phyloP scores from a whole-genome alignment of 805 yeast species.

The Hanseniaspora occidentalis region DNA sequence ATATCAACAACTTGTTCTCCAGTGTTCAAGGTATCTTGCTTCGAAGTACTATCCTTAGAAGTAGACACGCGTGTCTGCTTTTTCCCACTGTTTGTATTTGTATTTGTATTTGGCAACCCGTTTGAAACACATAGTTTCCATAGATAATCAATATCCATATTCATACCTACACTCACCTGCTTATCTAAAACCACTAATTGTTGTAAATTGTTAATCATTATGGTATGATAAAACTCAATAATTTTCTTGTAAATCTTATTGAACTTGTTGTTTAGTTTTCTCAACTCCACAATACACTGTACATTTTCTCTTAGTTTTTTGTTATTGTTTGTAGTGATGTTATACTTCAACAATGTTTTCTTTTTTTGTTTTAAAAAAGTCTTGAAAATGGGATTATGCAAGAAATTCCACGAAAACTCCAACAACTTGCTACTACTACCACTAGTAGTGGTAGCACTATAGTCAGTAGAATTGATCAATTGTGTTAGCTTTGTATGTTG shows the following conservation, averaged over 20 bases:
- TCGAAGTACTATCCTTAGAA: too few species aligned
- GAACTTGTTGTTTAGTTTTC: slow-evolving; percentile 42
- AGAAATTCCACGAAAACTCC: slow-evolving; percentile 37
- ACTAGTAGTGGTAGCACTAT: too few species aligned
- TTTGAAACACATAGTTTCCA: not conserved
- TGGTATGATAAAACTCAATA: slow-evolving; percentile 32
- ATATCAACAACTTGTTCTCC: slow-evolving; percentile 7
- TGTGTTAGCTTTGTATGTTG: not conserved
- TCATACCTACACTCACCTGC: slow-evolving; percentile 8
- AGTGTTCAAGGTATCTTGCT: too few species aligned
- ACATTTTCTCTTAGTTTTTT: slow-evolving; percentile 17
- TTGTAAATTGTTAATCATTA: slow-evolving; percentile 18
- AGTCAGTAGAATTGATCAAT: not conserved
- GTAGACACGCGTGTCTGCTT: too few species aligned
- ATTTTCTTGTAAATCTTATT: slow-evolving; percentile 37
- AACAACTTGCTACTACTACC: not conserved
- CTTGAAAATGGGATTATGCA: slow-evolving; percentile 52
- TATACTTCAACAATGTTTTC: slow-evolving; percentile 16
- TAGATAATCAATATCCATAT: slow-evolving; percentile 7
- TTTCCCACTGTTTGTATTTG: too few species aligned
- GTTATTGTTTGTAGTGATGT: slow-evolving; percentile 9
- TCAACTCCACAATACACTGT: slow-evolving; percentile 33
- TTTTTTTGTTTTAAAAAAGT: slow-evolving; percentile 9
- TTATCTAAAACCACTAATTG: not conserved
- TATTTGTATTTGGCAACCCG: not conserved